phyloP scores from a whole-genome alignment of 768 basidiomycete genomes.

The Mycena latifolia region DNA sequence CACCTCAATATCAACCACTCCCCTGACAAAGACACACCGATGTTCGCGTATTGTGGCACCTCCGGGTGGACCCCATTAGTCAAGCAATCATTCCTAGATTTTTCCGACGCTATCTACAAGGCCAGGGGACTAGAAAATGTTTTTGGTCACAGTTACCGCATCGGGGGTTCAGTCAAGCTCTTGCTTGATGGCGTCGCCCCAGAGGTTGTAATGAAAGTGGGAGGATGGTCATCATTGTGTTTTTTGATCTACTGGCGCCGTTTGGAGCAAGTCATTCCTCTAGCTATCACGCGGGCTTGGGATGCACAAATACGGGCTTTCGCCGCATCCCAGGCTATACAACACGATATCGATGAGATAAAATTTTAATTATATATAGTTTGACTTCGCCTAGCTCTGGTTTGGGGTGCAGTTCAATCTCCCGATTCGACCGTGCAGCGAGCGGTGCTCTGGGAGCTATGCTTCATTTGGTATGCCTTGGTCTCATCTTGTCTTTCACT shows the following conservation, averaged over 20 bases:
- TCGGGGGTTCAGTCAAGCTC: conserved; percentile 17
- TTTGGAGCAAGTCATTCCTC: conserved; percentile 14
- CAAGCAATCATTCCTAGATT: conserved; percentile 8
- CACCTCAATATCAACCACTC: conserved; percentile 26
- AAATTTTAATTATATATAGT: conserved; percentile 7
- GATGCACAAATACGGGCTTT: conserved; percentile 11
- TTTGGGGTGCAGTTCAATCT: not conserved
- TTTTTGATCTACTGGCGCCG: conserved; percentile 11
- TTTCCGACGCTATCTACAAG: not conserved
- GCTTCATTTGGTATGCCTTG: conserved; percentile 28
- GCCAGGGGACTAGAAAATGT: conserved; percentile 4
- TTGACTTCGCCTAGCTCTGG: conserved; percentile 13
- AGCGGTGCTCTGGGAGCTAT: conserved; percentile 27
- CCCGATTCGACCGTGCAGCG: conserved; percentile 12
- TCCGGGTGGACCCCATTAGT: not conserved
- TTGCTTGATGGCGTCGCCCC: conserved; percentile 14
- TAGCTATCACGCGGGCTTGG: conserved; percentile 11
- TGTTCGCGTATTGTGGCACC: conserved; percentile 7
- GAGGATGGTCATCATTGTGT: conserved; percentile 21
- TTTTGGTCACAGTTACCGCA: conserved; percentile 27
- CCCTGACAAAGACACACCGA: conserved; percentile 5
- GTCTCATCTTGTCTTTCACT: conserved; percentile 12
- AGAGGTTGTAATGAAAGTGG: conserved; percentile 17
- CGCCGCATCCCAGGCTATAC: not conserved
- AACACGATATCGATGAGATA: not conserved